Base-by-base conservation (phyloP, 2,329 filamentous ascomycete genomes). In the Alternaria brassicicola region DNA sequence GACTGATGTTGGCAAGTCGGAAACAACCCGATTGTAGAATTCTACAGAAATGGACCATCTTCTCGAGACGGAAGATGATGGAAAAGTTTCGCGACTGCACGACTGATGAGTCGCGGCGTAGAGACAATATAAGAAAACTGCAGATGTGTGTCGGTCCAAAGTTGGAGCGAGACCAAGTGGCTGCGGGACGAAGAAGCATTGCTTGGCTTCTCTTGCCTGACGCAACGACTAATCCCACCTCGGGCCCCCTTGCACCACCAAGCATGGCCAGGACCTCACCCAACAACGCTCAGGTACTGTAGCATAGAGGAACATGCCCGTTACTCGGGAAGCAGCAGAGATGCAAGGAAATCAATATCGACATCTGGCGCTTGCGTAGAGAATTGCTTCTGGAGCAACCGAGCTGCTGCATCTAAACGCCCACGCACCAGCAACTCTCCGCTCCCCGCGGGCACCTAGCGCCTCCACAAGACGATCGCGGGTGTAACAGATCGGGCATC, bases 381-480 rank as follows among this genome's bases (percentile, higher is more conserved):
- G 12, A 35, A 35, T 47, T 47, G 26, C 48, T 51, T 51, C 28
- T 41, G 48, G 21, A 12, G 19, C 36, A n/a, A n/a, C 35, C 10
- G 35, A 39, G 17, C 48, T 21, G 36, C 36, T 15, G 9, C 2
- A 13, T 23, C 25, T 26, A 39, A 19, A 39, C 36, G 26, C 48
- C 17, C 25, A 51, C 19, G 43, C 43, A 51, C 36, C 36, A 41
- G 25, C 35, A 21, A n/a, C 42, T 28, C 25, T 31, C 30, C 51
- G 58, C 55, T 30, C n/a, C 48, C 63, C 63, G 55, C 58, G 63
- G 63, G 26, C 41, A 35, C 56, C 61, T 59, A 59, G 55, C 38
- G 54, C 38, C n/a, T 46, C 43, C 42, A 30, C 42, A 39, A 50
- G 28, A 46, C 33, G 47, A 51, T 55, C 21, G 31, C 38, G 17